Evolutionary conservation across 305 asterid genomes (phyloP), one percentile per base, ranked within the genome.

Genomic region (Fraxinus velutina): DNA sequence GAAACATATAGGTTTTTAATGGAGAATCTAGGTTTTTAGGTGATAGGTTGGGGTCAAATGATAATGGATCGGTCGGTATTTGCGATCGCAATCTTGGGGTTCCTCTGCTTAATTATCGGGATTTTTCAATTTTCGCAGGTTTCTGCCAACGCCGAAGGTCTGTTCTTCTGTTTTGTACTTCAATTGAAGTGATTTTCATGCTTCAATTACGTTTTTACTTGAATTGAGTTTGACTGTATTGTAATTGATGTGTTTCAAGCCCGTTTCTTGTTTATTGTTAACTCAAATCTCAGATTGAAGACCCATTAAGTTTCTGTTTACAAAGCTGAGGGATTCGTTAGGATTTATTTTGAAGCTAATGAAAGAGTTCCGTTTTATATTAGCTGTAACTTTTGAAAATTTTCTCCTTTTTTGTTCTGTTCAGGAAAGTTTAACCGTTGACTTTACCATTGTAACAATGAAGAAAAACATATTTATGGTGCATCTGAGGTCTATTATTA

Each of bases 61-160:
- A 44, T 7, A 30, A 90, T 89, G 94, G 92, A 89, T 89, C 92
- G 87, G 87, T 89, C 91, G 52, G 78, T 86, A 85, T 64, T 84
- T 71, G 79, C 85, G 92, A 89, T 91, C 89, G 84, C 83, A 76
- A 80, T 47, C 78, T 82, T 82, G 47, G 79, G 83, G 50, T 64
- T 84, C 21, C 81, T 91, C 72, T 89, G 81, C 87, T 85, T 90
- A 52, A 24, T 88, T 84, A 83, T 91, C 82, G 77, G 89, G 79
- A 78, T 90, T 78, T 85, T 83, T 4, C 77, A 90, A 84, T 73
- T 89, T 44, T 86, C 81, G 36, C 87, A 75, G 79, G 94, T 89
- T 77, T 87, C 89, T 62, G 83, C 88, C 47, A 93, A 93, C 81
- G 92, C 86, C 44, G 98, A 93, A 93, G 97, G 98, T 93, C 36